Conservation (phyloP, 148 eudicot genomes). For the Vaccinium macrocarpon region DNA sequence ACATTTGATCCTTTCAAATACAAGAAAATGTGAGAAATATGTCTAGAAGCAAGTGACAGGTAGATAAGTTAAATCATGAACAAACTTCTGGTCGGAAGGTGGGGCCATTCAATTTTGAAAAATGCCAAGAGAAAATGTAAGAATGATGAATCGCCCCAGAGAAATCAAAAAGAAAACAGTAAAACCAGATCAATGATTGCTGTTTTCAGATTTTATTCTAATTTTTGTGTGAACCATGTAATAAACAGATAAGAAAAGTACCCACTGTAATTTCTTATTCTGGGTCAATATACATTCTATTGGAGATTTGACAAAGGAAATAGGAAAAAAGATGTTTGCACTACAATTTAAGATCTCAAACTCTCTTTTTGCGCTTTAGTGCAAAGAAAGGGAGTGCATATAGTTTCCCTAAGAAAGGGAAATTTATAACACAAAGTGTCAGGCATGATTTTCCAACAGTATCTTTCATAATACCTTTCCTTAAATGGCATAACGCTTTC, state of each 20-base stretch:
- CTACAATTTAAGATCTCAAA: not conserved
- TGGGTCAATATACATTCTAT: not conserved
- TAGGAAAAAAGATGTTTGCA: not conserved
- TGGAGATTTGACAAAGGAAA: not conserved
- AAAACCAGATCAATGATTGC: not conserved
- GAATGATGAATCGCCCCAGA: not conserved
- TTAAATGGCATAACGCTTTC: not conserved
- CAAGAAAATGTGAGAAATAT: conserved; percentile 7
- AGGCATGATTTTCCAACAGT: not conserved
- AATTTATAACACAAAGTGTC: not conserved
- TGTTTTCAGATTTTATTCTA: not conserved
- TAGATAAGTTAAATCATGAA: not conserved
- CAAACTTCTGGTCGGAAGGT: not conserved
- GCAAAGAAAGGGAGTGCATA: not conserved
- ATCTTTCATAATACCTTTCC: not conserved
- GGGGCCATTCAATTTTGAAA: not conserved
- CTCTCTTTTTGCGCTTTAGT: not conserved
- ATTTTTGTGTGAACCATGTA: not conserved
- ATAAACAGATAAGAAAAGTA: not conserved
- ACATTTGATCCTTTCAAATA: conserved; percentile 75
- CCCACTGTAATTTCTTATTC: not conserved
- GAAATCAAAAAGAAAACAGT: not conserved
- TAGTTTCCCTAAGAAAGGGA: not conserved
- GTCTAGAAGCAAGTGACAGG: not conserved
- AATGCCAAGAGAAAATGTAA: conserved; percentile 6